A percentile compares a stretch with the other conserved stretches of the same genome.
Conservation (phyloP, 164 flowering plant species). For the Akebia trifoliata region DNA sequence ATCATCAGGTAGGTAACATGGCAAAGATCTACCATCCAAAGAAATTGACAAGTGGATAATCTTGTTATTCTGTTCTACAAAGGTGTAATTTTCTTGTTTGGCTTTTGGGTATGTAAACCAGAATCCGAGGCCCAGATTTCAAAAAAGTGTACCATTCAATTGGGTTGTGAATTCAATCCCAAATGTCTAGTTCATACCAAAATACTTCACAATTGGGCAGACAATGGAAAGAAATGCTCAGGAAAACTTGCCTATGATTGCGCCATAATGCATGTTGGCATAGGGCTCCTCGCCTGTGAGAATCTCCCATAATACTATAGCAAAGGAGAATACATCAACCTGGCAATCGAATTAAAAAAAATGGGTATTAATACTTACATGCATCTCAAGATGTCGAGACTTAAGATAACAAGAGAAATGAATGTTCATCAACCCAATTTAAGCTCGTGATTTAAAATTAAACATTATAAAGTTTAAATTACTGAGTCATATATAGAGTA, state of each 20-base stretch:
- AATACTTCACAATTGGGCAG: not conserved
- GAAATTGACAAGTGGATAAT: too few species aligned
- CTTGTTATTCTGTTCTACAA: too few species aligned
- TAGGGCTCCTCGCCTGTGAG: conserved; percentile 97
- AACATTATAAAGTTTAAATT: too few species aligned
- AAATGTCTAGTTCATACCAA: not conserved
- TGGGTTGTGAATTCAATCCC: not conserved
- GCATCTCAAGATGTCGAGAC: too few species aligned
- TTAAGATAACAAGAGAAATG: too few species aligned
- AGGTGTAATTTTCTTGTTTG: not conserved
- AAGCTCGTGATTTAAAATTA: too few species aligned
- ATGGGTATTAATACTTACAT: not conserved
- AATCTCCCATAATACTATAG: conserved; percentile 97
- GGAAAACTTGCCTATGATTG: conserved; percentile 69
- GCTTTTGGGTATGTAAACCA: not conserved
- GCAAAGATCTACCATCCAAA: too few species aligned
- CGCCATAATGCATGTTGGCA: conserved; percentile 97
- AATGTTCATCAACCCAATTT: too few species aligned
- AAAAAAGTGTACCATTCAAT: not conserved
- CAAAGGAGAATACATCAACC: conserved; percentile 98
- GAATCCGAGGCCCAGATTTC: not conserved
- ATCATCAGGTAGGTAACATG: too few species aligned
- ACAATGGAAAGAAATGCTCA: not conserved
- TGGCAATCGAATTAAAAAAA: conserved; percentile 23
- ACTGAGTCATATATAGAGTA: too few species aligned